These are phyloP conservation scores for Penicillium psychrofluorescens DNA, from an alignment of 495 filamentous ascomycete genomes.

Conservation along the genomic window DNA sequence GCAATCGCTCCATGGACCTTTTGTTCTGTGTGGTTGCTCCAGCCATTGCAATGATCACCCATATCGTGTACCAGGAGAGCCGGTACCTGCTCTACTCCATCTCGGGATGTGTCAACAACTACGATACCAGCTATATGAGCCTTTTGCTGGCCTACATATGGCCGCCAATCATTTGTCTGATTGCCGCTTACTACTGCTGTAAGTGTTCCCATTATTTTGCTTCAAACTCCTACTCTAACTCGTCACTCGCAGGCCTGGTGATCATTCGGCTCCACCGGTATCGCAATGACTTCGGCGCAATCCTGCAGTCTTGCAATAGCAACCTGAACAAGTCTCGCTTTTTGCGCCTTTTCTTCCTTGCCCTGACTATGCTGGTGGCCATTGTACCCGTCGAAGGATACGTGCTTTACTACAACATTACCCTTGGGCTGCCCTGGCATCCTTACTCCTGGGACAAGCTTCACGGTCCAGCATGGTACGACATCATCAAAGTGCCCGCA, in stretches of 20 bases:
- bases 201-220: constrained; percentile 21
- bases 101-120: constrained; percentile 59
- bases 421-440: constrained; percentile 24
- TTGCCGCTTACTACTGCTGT: constrained; percentile 67
- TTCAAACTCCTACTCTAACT: constrained; percentile 1
- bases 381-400: constrained; percentile 59
- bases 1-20: constrained; percentile 50
- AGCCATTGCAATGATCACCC: constrained; percentile 53
- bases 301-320: constrained; percentile 50
- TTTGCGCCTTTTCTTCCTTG: constrained; percentile 69
- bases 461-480: constrained; percentile 51
- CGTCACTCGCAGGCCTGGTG: constrained; percentile 43
- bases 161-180: constrained; percentile 55
- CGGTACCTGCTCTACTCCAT: constrained; percentile 72
- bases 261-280: constrained; percentile 63
- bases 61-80: constrained; percentile 59
- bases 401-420: constrained; percentile 51
- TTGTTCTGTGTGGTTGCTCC: constrained; percentile 66
- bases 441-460: constrained; percentile 47
- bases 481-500: constrained; percentile 56
- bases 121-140: constrained; percentile 64
- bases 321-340: constrained; percentile 61
- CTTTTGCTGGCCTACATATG: constrained; percentile 61
- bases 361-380: constrained; percentile 56
- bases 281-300: constrained; percentile 49